Evolutionary conservation across 257 asterid species (phyloP).

Genomic region (Ophiorrhiza pumila): DNA sequence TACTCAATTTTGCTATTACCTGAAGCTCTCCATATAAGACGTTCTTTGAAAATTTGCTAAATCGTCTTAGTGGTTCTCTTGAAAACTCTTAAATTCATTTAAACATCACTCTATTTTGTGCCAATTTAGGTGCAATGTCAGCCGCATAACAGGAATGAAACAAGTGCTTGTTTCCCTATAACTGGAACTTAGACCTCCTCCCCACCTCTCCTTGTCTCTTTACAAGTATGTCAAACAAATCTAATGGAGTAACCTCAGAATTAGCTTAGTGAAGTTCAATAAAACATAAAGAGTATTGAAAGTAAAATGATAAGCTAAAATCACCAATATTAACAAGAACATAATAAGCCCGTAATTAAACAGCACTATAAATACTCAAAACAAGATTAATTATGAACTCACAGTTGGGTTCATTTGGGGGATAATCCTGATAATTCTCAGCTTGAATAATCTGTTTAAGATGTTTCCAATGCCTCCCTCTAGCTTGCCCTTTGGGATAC

Average conservation of each 20-base stretch:
- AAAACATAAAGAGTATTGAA: too few relatives aligned
- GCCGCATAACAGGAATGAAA: background rate
- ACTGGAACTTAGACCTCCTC: background rate
- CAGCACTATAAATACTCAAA: background rate
- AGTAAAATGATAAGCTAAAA: background rate
- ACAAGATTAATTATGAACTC: constrained; percentile 24
- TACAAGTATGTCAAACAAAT: background rate
- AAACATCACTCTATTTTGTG: background rate
- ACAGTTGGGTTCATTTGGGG: constrained; percentile 74
- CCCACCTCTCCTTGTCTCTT: background rate
- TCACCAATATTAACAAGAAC: too few relatives aligned
- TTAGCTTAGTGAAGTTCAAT: background rate
- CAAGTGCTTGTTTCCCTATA: background rate
- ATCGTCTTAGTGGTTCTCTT: background rate
- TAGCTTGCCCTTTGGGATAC: constrained; percentile 90
- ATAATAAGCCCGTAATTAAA: background rate
- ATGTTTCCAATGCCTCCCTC: constrained; percentile 85
- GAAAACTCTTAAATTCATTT: background rate
- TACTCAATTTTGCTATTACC: background rate
- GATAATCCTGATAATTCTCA: constrained; percentile 71
- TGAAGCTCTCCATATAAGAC: background rate
- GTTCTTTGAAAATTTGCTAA: too few relatives aligned
- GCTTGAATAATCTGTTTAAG: constrained; percentile 89
- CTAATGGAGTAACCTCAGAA: background rate
- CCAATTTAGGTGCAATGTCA: too few relatives aligned